Conservation (phyloP, 2,329 filamentous ascomycete genomes). For the Fusarium decemcellulare region DNA sequence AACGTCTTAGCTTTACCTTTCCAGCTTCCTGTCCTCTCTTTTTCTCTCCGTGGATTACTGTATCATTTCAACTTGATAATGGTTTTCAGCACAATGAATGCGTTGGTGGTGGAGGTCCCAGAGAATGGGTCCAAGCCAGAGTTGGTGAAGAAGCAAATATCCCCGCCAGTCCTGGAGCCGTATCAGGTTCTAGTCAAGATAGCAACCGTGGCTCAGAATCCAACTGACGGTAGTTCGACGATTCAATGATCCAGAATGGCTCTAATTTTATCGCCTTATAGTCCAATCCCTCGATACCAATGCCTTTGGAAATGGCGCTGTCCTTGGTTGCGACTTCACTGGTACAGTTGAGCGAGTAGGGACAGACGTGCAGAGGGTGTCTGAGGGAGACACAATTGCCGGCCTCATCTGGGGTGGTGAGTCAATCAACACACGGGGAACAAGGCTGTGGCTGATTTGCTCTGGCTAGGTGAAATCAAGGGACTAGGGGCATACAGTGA, state of each 20-base stretch:
- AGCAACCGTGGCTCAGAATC: conserved; percentile 44
- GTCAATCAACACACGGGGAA: background rate
- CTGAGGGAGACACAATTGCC: conserved; percentile 41
- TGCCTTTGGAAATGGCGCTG: conserved; percentile 54
- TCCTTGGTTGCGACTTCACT: conserved; percentile 56
- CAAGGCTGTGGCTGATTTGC: background rate
- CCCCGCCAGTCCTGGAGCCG: conserved; percentile 19
- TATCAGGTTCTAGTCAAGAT: conserved; percentile 46
- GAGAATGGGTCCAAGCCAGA: conserved; percentile 27
- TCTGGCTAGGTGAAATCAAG: conserved; percentile 38
- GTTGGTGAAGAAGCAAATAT: conserved; percentile 32
- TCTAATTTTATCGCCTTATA: background rate
- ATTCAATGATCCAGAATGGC: background rate
- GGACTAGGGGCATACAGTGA: conserved; percentile 56
- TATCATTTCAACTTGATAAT: conserved; percentile 8
- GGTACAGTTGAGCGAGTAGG: conserved; percentile 54
- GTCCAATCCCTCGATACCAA: conserved; percentile 49
- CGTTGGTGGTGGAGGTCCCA: conserved; percentile 36
- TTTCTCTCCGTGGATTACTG: no score
- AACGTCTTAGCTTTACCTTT: no score
- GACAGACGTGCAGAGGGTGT: conserved; percentile 30
- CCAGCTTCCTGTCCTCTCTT: background rate
- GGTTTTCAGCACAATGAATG: conserved; percentile 29
- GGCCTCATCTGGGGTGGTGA: conserved; percentile 49
- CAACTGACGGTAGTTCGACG: conserved; percentile 39